Evolutionary conservation across 139 green algal genomes (phyloP).

Genomic region (Chlamydomonas applanata): DNA sequence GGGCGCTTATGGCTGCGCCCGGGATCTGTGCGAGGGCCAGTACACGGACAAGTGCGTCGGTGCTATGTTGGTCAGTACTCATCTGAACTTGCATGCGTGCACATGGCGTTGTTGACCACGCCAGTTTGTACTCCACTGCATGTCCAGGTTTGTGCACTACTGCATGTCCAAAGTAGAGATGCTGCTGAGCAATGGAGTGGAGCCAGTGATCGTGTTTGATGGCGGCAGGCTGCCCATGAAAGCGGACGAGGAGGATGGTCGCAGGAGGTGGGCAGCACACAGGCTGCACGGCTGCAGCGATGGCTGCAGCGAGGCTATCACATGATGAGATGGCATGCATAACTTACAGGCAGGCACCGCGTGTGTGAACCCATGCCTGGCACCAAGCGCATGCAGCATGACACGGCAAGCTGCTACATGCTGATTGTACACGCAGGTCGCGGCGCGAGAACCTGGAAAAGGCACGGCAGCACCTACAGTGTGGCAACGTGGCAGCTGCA

Average conservation of each 20-base stretch:
- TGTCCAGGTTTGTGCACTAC: conserved; percentile 80
- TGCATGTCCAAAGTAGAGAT: conserved; percentile 83
- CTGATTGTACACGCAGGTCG: conserved; percentile 25
- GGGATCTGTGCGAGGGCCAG: conserved; percentile 80
- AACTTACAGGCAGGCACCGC: neutral
- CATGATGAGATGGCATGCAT: no score
- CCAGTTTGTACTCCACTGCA: no score
- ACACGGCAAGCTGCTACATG: neutral
- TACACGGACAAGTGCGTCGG: conserved; percentile 67
- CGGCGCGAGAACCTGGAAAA: conserved; percentile 55
- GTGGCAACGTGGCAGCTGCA: conserved; percentile 78
- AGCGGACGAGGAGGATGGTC: conserved; percentile 72
- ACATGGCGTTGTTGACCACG: neutral
- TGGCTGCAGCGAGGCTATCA: no score
- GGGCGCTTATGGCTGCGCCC: conserved; percentile 82
- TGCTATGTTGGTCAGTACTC: neutral
- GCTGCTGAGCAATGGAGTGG: conserved; percentile 69
- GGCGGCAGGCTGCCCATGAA: conserved; percentile 90
- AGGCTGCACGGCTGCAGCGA: neutral
- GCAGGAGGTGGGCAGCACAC: conserved; percentile 54
- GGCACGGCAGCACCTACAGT: conserved; percentile 48
- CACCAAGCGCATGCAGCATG: neutral
- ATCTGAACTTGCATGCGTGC: neutral
- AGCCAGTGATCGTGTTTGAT: conserved; percentile 92
- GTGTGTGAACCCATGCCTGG: no score